Base-by-base conservation (phyloP, 75 land plant genomes). In the Pinus tabuliformis region DNA sequence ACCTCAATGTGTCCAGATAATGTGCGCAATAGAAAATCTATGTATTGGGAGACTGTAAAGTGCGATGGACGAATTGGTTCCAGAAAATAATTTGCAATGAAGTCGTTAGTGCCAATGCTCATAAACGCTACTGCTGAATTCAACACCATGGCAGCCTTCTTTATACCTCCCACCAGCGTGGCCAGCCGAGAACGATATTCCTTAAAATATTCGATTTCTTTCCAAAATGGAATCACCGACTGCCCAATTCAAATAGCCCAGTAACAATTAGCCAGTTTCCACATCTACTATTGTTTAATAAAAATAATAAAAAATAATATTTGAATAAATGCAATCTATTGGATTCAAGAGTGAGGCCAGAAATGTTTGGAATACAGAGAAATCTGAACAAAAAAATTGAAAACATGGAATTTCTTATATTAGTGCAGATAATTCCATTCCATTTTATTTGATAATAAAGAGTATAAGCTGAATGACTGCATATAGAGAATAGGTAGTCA, bases 21-120 rank as follows among this genome's bases (percentile, higher is more conserved):
- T 45, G 24, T 13, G 12, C 22, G 0, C 28, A 71, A 22, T 3
- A 71, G 56, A 52, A 20, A 7, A 49, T 71, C n/a, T 20, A 24
- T 70, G 78, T 57, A 83, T 30, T 83, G 68, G 5, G 62, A 18
- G 1, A 15, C n/a, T 2, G 77, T 83, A 74, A 80, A 76, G n/a
- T 63, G 74, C 3, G 45, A 14, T 5, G 58, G 81, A 26, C 60
- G 37, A 6, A 11, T 22, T 42, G 72, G 83, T 17, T 58, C 16
- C 6, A 79, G 1, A 18, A 57, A 72, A 65, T 82, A 82, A 39
- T 80, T 75, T 3, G 57, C 21, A n/a, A 76, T 36, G 78, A 75
- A 83, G 77, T 83, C 85, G 28, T 80, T 83, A 39, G 71, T 80
- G 36, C 82, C 85, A 11, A 83, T 56, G 42, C 68, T 60, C 3